Base-by-base conservation (phyloP, 2,329 filamentous ascomycete species). In the Uncinocarpus reesii region DNA sequence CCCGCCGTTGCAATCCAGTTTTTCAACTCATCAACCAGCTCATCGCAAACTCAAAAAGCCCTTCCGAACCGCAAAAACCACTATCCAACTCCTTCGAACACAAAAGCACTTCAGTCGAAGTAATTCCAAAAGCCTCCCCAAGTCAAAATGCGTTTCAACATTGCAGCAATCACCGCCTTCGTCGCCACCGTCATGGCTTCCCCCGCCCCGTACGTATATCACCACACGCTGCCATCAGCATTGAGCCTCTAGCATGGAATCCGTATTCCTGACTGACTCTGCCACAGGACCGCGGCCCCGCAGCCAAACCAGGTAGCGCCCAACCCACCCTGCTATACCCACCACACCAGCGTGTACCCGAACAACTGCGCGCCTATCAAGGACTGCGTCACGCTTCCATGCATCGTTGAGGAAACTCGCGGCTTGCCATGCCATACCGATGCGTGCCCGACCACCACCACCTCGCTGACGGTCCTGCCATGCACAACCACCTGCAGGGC, bases 291-390 rank as follows among this genome's bases (percentile, higher is more conserved):
- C 3, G 38, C 43, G 16, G 20, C 35, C 13, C 23, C 38, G n/a
- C 16, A 36, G 40, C 15, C 51, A 13, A 18, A 35, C 11, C 29
- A 34, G 37, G n/a, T 20, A 4, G 18, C n/a, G 10, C 26, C 13
- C 20, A 37, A 13, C 32, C 32, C 45, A 13, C 23, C 18, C n/a
- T 55, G 52, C 50, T 54, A 54, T 40, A 54, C 50, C 7, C 46
- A 51, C 36, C 54, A 52, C 41, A 52, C 49, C 8, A 35, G 31
- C 21, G 6, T 45, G 28, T 37, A 49, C 20, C 50, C 50, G 34
- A 40, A 20, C 11, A 35, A 31, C 21, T 54, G 52, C 23, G 35
- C 4, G 21, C 36, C 13, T 38, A 29, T 13, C 37, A 15, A 18
- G 29, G 40, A 34, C 34, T 55, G 52, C 48, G 35, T 52, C 18